Evolutionary conservation across 768 basidiomycete genomes (phyloP), one percentile per base, ranked within the genome.

Genomic region (Tephrocybe sp.): DNA sequence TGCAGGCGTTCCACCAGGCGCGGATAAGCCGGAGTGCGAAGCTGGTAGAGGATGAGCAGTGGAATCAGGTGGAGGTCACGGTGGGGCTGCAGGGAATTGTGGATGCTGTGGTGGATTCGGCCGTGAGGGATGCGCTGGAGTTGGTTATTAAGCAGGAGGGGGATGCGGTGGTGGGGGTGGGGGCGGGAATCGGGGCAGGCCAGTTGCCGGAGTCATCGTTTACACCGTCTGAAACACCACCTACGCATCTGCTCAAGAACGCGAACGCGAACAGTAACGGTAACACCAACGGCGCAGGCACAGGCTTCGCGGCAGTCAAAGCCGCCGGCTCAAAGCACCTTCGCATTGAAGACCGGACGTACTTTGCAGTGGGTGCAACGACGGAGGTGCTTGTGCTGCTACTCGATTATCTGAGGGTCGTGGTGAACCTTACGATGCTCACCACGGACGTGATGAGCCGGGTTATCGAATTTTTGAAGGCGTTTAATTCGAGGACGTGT

Each of bases 401-500:
- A 13, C 63, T 84, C 34, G 94, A 98, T 64, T 99, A 99, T 67
- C 72, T 98, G 45, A 82, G 82, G 55, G 78, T 98, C 38, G 84
- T 98, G 43, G 77, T 95, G 55, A 98, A 96, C 64, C 72, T 98
- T 54, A 79, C 88, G 32, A 81, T 90, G 68, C 76, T 99, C 45
- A 94, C 92, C 42, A 97, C 90, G 52, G 96, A 99, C 62, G 84
- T 87, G n/a, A 96, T 98, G 91, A 83, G 84, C 54, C 83, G 92
- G 32, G 78, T 95, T 20, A 91, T 98, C 57, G 97, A 99, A 67
- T 95, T 95, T 64, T 74, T 99, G 53, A 98, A 98, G 71, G 87
- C 94, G 22, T 98, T 96, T 75, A 99, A 99, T 67, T 98, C 96
- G 26, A 76, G 97, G 59, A 96, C 93, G 2, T 99, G 97, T 68